Evolutionary conservation across 139 green algal genomes (phyloP), one percentile per base, ranked within the genome.

Genomic region (Chlamydomonas incerta): DNA sequence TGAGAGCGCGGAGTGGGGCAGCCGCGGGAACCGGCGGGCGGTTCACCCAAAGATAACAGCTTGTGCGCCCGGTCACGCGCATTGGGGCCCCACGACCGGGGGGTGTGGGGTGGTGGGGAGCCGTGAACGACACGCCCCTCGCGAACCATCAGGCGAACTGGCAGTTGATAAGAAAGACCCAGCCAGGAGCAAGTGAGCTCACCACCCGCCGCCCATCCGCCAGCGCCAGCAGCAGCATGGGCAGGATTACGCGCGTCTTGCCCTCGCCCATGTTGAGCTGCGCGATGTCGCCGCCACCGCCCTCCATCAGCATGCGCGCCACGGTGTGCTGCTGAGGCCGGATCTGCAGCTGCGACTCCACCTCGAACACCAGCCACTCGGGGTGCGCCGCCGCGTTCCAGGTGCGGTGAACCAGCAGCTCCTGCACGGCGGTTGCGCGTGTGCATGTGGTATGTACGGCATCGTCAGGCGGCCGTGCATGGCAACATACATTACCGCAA

Each of bases 251-350:
- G 13, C 92, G 87, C 46, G 92, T 94, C 88, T 95, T 95, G 85
- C 92, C 92, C 83, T 94, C 91, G n/a, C 91, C 91, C 91, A 93
- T 93, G 90, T 94, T 94, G 74, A 94, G 91, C 89, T 94, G 91
- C 33, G 20, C 82, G 68, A 91, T 87, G 63, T 65, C 33, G 24
- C 90, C 91, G 0, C 77, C 66, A 20, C 41, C 6, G 68, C 92
- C 28, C 18, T 60, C 14, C 33, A 95, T 88, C 34, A 95, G 83
- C 33, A 91, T 66, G 33, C 70, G 0, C 0, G 91, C 90, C 21
- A 94, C 75, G 23, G 52, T 31, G 62, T 94, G 41, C 88, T 95
- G 93, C 35, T 29, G 47, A 4, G 88, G 91, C 24, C 93, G 83
- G 68, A 95, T 95, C 87, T 94, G 90, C 62, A 95, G 90, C 72